Conservation (phyloP, 768 basidiomycete genomes). For the Naganishia randhawae region DNA sequence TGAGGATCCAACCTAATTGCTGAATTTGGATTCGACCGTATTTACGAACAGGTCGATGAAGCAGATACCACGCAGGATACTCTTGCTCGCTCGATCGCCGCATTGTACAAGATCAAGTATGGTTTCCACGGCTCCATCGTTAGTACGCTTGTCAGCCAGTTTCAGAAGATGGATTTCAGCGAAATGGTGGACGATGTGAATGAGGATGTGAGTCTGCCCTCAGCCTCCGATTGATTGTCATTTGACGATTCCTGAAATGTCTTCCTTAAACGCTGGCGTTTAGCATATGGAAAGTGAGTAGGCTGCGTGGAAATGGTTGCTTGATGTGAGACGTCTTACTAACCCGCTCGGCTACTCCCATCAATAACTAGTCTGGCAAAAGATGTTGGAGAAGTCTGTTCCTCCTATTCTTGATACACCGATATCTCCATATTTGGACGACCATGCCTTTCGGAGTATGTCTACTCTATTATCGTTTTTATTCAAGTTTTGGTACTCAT, state of each 20-base stretch:
- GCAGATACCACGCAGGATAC: slow-evolving; percentile 43
- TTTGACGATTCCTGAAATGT: not conserved
- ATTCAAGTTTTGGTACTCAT: too few relatives aligned
- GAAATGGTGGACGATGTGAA: slow-evolving; percentile 49
- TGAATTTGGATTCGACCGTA: not conserved
- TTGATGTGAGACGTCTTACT: not conserved
- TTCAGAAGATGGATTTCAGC: slow-evolving; percentile 47
- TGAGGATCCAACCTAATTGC: not conserved
- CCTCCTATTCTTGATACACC: slow-evolving; percentile 43
- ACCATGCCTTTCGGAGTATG: slow-evolving; percentile 47
- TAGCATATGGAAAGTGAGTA: slow-evolving; percentile 29
- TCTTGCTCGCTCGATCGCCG: slow-evolving; percentile 40
- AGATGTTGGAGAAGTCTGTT: slow-evolving; percentile 43
- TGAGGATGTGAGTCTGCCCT: slow-evolving; percentile 40
- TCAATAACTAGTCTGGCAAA: slow-evolving; percentile 38
- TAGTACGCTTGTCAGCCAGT: slow-evolving; percentile 42
- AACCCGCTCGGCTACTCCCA: not conserved
- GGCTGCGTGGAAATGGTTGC: not conserved
- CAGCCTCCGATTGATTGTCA: not conserved
- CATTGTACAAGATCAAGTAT: slow-evolving; percentile 46
- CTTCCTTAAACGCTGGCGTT: too few relatives aligned
- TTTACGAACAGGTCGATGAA: slow-evolving; percentile 40
- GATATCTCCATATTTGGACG: slow-evolving; percentile 45
- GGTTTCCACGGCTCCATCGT: slow-evolving; percentile 44
- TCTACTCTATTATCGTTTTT: not conserved